Conservation (phyloP, 2,329 filamentous ascomycete species). For the Ceratocystis ficicola region DNA sequence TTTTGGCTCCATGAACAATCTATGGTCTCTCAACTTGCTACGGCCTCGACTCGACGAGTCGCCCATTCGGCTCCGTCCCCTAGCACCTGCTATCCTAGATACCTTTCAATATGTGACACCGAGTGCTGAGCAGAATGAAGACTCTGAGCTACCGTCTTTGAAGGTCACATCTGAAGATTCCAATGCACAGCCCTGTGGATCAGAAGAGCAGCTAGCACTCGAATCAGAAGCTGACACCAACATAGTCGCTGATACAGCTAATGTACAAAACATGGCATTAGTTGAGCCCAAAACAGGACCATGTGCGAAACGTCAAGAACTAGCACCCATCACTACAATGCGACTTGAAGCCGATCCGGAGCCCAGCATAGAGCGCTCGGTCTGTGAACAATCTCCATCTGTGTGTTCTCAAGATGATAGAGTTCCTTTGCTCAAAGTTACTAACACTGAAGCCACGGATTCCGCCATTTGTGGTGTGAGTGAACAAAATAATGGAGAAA, state of each 20-base stretch:
- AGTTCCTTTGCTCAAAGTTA: neutral
- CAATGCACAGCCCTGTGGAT: constrained; percentile 14
- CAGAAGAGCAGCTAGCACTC: constrained; percentile 20
- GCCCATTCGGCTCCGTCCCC: constrained; percentile 13
- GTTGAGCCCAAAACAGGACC: neutral
- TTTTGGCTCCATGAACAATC: constrained; percentile 11
- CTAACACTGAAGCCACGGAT: neutral
- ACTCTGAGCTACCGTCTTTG: constrained; percentile 10
- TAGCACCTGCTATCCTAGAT: neutral
- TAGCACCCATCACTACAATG: neutral
- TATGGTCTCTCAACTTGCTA: neutral
- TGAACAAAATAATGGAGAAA: neutral
- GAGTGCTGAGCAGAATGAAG: constrained; percentile 17
- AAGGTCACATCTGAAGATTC: neutral
- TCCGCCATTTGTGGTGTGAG: neutral
- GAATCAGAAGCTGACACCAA: constrained; percentile 14
- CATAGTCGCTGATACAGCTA: neutral
- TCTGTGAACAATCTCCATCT: neutral
- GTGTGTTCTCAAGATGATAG: neutral
- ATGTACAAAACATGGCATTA: neutral
- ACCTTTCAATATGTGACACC: constrained; percentile 11
- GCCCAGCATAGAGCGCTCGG: neutral
- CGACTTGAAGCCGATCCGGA: neutral
- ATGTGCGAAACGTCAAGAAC: neutral
- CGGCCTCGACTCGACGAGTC: neutral